Percentiles rank a stretch among this genome's conserved stretches.
These are phyloP conservation scores for Lippia alba DNA, from an alignment of 305 asterid species.

Conservation along the genomic window DNA sequence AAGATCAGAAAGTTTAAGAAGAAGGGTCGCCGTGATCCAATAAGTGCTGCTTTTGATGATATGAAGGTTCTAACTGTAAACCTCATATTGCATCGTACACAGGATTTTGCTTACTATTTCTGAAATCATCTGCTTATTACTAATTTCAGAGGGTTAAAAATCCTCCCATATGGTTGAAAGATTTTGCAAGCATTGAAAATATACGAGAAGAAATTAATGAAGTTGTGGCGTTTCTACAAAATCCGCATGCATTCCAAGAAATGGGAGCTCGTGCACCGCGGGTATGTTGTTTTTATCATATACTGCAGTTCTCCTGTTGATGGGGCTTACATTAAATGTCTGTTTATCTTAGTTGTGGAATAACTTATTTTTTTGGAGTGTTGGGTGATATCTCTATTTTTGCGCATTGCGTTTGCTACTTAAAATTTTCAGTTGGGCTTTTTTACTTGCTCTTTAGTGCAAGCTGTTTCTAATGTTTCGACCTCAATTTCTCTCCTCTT, in stretches of 20 bases:
- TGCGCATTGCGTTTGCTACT: slow-evolving; percentile 24
- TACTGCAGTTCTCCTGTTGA: slow-evolving; percentile 20
- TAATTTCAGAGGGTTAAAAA: slow-evolving; percentile 81
- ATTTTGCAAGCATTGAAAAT: slow-evolving; percentile 93
- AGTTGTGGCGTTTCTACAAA: slow-evolving; percentile 93
- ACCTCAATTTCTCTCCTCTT: background rate
- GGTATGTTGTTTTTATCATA: slow-evolving; percentile 57
- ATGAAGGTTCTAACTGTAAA: slow-evolving; percentile 75
- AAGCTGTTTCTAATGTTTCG: background rate
- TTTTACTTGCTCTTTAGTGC: background rate
- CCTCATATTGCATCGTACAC: slow-evolving; percentile 28
- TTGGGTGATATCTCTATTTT: slow-evolving; percentile 15
- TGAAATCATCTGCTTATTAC: slow-evolving; percentile 34
- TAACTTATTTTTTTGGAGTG: background rate
- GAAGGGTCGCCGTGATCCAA: slow-evolving; percentile 87
- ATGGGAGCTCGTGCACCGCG: slow-evolving; percentile 99
- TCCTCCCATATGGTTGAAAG: slow-evolving; percentile 93
- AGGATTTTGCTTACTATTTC: slow-evolving; percentile 36
- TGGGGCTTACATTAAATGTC: slow-evolving; percentile 13
- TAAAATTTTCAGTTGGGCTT: background rate
- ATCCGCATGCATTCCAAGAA: slow-evolving; percentile 91
- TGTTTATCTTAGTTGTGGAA: slow-evolving; percentile 17
- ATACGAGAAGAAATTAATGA: slow-evolving; percentile 96
- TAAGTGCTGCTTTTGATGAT: slow-evolving; percentile 92
- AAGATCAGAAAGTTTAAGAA: slow-evolving; percentile 56